Percentiles rank a stretch among this genome's conserved stretches.
Conservation (phyloP, 768 basidiomycete genomes). For the Auriscalpium vulgare region DNA sequence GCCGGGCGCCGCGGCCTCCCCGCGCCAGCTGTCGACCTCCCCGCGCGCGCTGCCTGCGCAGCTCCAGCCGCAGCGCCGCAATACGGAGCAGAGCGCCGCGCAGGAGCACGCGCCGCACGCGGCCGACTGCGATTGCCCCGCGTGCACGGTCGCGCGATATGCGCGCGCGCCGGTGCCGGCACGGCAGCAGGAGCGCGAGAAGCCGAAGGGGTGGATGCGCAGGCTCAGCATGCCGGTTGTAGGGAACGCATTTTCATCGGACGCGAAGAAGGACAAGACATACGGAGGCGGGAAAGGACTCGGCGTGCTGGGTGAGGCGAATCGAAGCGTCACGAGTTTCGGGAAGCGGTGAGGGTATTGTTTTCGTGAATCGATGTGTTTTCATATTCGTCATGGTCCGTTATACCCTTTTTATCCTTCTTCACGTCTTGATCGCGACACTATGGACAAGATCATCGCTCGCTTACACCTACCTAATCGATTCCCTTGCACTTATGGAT, state of each 20-base stretch:
- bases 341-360: neutral
- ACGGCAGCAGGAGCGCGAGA: slow-evolving; percentile 38
- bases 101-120: slow-evolving; percentile 36
- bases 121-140: slow-evolving; percentile 58
- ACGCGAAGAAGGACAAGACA: slow-evolving; percentile 36
- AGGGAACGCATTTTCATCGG: slow-evolving; percentile 47
- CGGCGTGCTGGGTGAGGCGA: slow-evolving; percentile 20
- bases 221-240: slow-evolving; percentile 68
- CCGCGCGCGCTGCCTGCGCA: slow-evolving; percentile 18
- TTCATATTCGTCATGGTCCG: too few species aligned
- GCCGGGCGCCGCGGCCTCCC: slow-evolving; percentile 12
- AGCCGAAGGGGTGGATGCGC: slow-evolving; percentile 69
- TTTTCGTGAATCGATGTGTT: too few species aligned
- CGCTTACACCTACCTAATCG: too few species aligned
- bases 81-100: too few species aligned
- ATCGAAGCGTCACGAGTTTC: neutral
- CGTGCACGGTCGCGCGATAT: slow-evolving; percentile 56
- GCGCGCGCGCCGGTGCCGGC: slow-evolving; percentile 25
- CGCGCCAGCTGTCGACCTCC: slow-evolving; percentile 18
- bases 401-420: too few species aligned
- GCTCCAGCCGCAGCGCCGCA: slow-evolving; percentile 14
- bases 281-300: slow-evolving; percentile 32
- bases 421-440: too few species aligned
- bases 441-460: too few species aligned
- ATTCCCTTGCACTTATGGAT: too few species aligned